Evolutionary conservation across 352 stramenopile genomes (phyloP).

Genomic region (Lagenidium giganteum): DNA sequence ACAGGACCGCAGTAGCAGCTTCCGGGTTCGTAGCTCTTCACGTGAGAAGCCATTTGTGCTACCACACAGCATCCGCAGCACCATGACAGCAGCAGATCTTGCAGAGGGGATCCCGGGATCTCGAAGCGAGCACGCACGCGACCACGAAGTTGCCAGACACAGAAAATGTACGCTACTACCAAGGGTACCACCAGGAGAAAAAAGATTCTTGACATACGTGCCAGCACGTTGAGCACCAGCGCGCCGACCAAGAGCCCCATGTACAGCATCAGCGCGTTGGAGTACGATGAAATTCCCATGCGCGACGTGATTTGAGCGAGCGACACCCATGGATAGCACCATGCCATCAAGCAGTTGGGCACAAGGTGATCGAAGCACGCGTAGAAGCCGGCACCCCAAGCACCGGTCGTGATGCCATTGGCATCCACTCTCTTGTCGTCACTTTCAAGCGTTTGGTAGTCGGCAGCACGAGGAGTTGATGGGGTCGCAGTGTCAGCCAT

Average conservation of each 20-base stretch:
- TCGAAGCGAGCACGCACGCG: slow-evolving; percentile 7
- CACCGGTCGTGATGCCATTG: slow-evolving; percentile 13
- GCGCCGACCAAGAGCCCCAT: neutral
- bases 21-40: slow-evolving; percentile 32
- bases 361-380: slow-evolving; percentile 35
- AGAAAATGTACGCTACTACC: slow-evolving; percentile 5
- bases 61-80: slow-evolving; percentile 24
- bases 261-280: neutral
- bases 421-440: too few relatives aligned
- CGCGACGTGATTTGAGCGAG: slow-evolving; percentile 41
- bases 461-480: too few relatives aligned
- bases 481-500: too few relatives aligned
- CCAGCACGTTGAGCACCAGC: too few relatives aligned
- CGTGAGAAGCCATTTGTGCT: slow-evolving; percentile 48
- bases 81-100: slow-evolving; percentile 9
- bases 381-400: slow-evolving; percentile 32
- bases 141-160: neutral
- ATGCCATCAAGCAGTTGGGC: slow-evolving; percentile 51
- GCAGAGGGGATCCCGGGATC: slow-evolving; percentile 7
- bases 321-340: slow-evolving; percentile 38
- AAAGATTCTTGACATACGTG: slow-evolving; percentile 1
- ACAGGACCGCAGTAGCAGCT: slow-evolving; percentile 28
- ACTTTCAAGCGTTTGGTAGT: too few relatives aligned
- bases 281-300: slow-evolving; percentile 25
- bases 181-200: neutral